phyloP scores from a whole-genome alignment of 2,329 filamentous ascomycete species.

The Trichoderma asperellum region DNA sequence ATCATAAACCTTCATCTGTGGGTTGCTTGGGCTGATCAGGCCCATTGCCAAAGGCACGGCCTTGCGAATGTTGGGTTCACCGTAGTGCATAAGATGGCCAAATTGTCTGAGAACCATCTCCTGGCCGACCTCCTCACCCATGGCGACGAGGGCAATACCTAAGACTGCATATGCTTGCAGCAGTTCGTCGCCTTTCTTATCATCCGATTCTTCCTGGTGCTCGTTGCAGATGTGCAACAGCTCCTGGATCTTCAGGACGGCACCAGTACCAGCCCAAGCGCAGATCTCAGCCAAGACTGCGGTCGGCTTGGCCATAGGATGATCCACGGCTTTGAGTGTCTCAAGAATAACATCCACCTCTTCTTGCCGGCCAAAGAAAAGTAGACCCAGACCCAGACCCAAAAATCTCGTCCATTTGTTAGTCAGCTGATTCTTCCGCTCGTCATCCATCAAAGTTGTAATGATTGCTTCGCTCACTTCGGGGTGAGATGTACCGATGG shows the following conservation, averaged over 20 bases:
- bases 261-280: conserved; percentile 96
- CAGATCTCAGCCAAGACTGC: conserved; percentile 94
- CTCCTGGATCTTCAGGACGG: conserved; percentile 95
- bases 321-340: conserved; percentile 94
- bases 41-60: conserved; percentile 97
- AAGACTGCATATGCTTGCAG: conserved; percentile 95
- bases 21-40: conserved; percentile 94
- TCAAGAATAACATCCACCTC: conserved; percentile 98
- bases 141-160: conserved; percentile 89
- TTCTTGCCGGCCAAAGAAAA: conserved; percentile 96
- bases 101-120: conserved; percentile 99
- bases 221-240: conserved; percentile 98
- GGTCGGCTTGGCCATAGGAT: conserved; percentile 96
- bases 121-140: conserved; percentile 98
- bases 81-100: conserved; percentile 98
- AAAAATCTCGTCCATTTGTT: conserved; percentile 99
- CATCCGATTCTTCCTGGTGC: conserved; percentile 90
- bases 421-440: conserved; percentile 85
- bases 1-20: conserved; percentile 99
- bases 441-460: conserved; percentile 90
- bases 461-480: conserved; percentile 93
- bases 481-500: conserved; percentile 88
- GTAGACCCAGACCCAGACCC: conserved; percentile 85
- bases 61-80: conserved; percentile 94
- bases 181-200: conserved; percentile 93